A percentile compares a stretch with the other conserved stretches of the same genome.
Conservation (phyloP, 805 yeast genomes). For the Nakazawaea populi region DNA sequence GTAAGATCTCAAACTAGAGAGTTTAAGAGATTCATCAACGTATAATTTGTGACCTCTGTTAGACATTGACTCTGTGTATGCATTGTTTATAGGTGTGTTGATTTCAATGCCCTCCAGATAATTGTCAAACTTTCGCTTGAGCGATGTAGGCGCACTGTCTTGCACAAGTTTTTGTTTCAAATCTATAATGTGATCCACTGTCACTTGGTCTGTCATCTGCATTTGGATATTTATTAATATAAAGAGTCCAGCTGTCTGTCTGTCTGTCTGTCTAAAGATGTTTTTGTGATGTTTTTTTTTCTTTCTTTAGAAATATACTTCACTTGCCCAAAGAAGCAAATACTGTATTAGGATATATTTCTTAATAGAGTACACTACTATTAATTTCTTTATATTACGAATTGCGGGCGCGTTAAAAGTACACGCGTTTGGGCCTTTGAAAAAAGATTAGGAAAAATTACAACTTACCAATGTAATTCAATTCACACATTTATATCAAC, state of each 20-base stretch:
- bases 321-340: background rate
- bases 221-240: too few relatives aligned
- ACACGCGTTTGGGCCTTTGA: too few relatives aligned
- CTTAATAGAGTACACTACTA: background rate
- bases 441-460: too few relatives aligned
- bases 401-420: too few relatives aligned
- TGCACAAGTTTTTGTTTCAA: slow-evolving; percentile 4
- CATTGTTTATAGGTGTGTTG: slow-evolving; percentile 9
- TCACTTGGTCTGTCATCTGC: slow-evolving; percentile 4
- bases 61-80: slow-evolving; percentile 12
- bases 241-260: too few relatives aligned
- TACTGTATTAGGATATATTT: background rate
- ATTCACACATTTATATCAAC: too few relatives aligned
- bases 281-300: background rate
- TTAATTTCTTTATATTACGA: background rate
- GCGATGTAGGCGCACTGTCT: background rate
- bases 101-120: slow-evolving; percentile 7
- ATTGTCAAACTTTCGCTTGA: background rate
- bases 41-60: slow-evolving; percentile 27
- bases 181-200: slow-evolving; percentile 6
- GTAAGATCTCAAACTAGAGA: slow-evolving; percentile 16
- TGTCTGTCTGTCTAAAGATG: background rate
- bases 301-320: background rate
- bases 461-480: too few relatives aligned
- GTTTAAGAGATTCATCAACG: slow-evolving; percentile 19